Evolutionary conservation across 2,329 filamentous ascomycete species (phyloP).

Genomic region (Fusarium nodosum): DNA sequence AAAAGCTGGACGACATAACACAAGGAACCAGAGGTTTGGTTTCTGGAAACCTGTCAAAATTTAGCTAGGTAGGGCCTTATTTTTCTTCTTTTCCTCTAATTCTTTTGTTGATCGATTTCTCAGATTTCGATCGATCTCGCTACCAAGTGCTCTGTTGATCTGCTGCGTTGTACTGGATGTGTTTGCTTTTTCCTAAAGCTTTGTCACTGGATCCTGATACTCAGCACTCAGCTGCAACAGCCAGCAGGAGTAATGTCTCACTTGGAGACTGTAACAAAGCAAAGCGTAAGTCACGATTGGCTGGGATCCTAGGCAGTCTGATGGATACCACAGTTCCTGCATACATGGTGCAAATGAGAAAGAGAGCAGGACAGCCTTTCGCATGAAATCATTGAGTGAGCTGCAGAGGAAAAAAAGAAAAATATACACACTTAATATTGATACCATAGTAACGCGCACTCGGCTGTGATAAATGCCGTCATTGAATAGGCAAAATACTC

Average conservation of each 20-base stretch:
- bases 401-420: conserved; percentile 13
- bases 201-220: background rate
- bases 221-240: conserved; percentile 17
- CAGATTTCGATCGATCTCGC: conserved; percentile 13
- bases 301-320: background rate
- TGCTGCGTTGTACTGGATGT: background rate
- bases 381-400: conserved; percentile 2
- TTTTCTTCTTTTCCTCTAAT: background rate
- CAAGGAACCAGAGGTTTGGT: conserved; percentile 1
- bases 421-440: background rate
- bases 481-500: background rate
- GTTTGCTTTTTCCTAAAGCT: conserved; percentile 12
- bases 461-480: background rate
- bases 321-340: background rate
- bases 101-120: background rate
- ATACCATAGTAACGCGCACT: background rate
- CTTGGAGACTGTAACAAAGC: background rate
- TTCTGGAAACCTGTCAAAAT: background rate
- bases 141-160: background rate
- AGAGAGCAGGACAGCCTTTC: background rate
- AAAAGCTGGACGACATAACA: background rate
- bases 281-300: background rate
- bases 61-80: background rate
- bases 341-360: background rate
- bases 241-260: background rate